phyloP scores from a whole-genome alignment of 495 filamentous ascomycete genomes.

The Bacidia rubella region DNA sequence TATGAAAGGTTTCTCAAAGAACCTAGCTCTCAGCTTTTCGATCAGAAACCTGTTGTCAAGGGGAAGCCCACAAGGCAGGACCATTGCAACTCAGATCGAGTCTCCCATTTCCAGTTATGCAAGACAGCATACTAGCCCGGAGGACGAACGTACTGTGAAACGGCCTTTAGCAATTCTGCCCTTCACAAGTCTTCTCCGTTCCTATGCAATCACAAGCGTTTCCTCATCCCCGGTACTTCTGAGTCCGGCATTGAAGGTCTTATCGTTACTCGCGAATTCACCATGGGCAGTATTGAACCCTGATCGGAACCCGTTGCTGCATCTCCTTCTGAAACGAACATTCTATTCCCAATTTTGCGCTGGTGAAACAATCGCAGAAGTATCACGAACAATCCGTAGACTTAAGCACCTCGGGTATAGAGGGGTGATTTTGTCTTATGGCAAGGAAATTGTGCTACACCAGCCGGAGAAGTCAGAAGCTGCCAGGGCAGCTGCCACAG shows the following conservation, averaged over 20 bases:
- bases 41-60: neutral
- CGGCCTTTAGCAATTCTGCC: conserved; percentile 61
- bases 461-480: conserved; percentile 22
- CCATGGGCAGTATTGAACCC: conserved; percentile 36
- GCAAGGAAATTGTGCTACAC: conserved; percentile 32
- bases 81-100: too few species aligned
- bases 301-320: conserved; percentile 30
- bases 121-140: too few species aligned
- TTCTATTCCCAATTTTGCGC: conserved; percentile 38
- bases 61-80: too few species aligned
- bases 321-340: conserved; percentile 29
- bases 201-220: conserved; percentile 61
- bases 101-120: too few species aligned
- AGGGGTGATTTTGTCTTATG: conserved; percentile 35
- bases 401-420: conserved; percentile 31
- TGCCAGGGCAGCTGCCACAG: conserved; percentile 18
- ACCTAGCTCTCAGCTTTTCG: neutral
- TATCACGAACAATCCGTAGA: conserved; percentile 22
- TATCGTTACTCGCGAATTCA: conserved; percentile 58
- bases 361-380: conserved; percentile 27
- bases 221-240: conserved; percentile 67
- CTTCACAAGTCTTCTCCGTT: conserved; percentile 58
- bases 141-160: too few species aligned
- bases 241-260: conserved; percentile 51
- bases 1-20: neutral